phyloP scores from a whole-genome alignment of 2,329 filamentous ascomycete species.

The Diaporthe amygdali region DNA sequence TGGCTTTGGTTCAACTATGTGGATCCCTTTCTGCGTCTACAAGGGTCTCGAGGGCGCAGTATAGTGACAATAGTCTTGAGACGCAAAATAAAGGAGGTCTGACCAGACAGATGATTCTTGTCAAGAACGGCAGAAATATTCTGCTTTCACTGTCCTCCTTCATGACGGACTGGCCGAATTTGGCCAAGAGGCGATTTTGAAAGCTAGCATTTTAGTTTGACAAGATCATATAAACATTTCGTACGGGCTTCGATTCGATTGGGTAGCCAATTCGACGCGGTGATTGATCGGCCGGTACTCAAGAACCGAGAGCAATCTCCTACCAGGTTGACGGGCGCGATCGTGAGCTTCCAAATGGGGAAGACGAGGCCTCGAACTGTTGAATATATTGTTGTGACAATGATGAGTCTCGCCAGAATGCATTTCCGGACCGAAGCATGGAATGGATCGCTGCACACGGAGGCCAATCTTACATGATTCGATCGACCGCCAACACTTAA shows the following conservation, averaged over 20 bases:
- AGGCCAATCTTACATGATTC: neutral
- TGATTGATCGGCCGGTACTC: neutral
- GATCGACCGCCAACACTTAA: neutral
- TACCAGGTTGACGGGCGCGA: neutral
- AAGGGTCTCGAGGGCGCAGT: neutral
- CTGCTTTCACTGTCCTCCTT: neutral
- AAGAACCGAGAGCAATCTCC: neutral
- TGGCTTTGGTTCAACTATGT: neutral
- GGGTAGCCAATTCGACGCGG: too few relatives aligned
- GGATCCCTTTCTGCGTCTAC: neutral
- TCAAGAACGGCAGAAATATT: neutral
- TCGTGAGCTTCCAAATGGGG: neutral
- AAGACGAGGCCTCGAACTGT: too few relatives aligned
- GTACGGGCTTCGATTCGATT: too few relatives aligned
- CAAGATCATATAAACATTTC: too few relatives aligned
- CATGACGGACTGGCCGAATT: neutral
- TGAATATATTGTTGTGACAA: neutral
- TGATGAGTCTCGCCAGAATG: neutral
- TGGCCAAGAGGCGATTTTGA: neutral
- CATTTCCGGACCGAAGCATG: neutral
- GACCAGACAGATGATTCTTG: neutral
- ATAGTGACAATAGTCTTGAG: neutral
- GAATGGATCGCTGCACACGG: neutral
- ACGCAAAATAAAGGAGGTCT: neutral
- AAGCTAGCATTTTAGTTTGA: neutral